These are phyloP conservation scores for Lavandula angustifolia DNA, from an alignment of 257 asterid genomes.

Conservation along the genomic window DNA sequence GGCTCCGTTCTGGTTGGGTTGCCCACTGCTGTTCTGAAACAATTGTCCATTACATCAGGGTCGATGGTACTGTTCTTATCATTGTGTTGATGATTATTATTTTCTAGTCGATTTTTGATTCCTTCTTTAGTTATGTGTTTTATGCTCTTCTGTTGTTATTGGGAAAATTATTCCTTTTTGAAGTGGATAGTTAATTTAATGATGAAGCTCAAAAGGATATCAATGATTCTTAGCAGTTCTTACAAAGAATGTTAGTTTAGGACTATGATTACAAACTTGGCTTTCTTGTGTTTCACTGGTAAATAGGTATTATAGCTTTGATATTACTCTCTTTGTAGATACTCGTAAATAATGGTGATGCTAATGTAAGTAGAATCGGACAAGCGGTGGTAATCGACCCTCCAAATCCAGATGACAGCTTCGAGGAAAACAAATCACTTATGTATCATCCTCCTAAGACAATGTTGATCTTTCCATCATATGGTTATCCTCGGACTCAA, in stretches of 20 bases:
- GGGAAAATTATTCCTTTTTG: background rate
- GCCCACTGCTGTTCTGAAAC: constrained; percentile 65
- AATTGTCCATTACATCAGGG: constrained; percentile 81
- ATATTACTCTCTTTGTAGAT: constrained; percentile 41
- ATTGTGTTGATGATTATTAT: background rate
- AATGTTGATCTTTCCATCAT: constrained; percentile 60
- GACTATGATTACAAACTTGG: background rate
- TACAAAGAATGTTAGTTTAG: background rate
- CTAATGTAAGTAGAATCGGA: constrained; percentile 61
- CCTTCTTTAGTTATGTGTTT: background rate
- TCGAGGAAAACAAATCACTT: constrained; percentile 28
- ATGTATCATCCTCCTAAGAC: constrained; percentile 38
- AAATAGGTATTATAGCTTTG: constrained; percentile 10
- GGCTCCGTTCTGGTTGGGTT: constrained; percentile 69
- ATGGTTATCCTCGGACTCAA: constrained; percentile 44
- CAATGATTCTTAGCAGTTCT: background rate
- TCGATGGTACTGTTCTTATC: constrained; percentile 53
- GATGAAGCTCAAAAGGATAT: background rate
- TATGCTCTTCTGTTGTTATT: background rate
- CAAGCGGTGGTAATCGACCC: constrained; percentile 86
- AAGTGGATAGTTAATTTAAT: background rate
- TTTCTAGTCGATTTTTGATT: background rate
- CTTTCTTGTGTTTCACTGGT: background rate
- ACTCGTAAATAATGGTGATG: constrained; percentile 57
- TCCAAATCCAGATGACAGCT: constrained; percentile 42